Conservation (phyloP, 805 yeast species). For the Blastobotrys chiropterorum region DNA sequence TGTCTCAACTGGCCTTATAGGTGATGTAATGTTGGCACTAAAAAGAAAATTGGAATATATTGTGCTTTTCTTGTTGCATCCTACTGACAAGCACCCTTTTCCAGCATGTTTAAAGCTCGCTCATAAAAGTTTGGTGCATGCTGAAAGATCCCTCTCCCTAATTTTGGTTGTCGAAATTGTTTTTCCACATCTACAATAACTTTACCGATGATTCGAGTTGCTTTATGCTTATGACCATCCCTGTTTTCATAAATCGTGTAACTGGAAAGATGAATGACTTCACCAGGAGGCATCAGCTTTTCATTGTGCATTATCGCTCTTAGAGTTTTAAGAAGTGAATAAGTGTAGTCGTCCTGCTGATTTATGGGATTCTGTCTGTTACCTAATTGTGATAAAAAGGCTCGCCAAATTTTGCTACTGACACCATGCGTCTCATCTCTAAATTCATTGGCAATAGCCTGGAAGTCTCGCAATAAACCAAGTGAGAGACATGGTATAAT, state of each 20-base stretch:
- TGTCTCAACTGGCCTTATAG: no score
- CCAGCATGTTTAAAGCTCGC: conserved; percentile 26
- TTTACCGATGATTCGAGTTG: conserved; percentile 26
- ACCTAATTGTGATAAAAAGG: conserved; percentile 24
- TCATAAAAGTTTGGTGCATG: conserved; percentile 32
- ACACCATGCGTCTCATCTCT: conserved; percentile 23
- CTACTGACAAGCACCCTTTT: conserved; percentile 14
- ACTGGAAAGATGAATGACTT: conserved; percentile 29
- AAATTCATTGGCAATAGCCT: conserved; percentile 25
- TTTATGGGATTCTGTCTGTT: conserved; percentile 20
- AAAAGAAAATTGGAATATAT: no score
- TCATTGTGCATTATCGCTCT: conserved; percentile 28
- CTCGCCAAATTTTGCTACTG: conserved; percentile 22
- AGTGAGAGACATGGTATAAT: conserved; percentile 31
- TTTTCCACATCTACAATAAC: conserved; percentile 27
- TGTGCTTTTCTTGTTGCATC: conserved; percentile 10
- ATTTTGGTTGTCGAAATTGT: conserved; percentile 30
- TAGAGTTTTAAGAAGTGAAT: conserved; percentile 24
- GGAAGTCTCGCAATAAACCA: conserved; percentile 29
- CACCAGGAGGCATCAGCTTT: conserved; percentile 32
- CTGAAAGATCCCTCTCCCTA: conserved; percentile 30
- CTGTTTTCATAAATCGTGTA: conserved; percentile 25
- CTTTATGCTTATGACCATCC: conserved; percentile 22
- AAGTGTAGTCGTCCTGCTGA: conserved; percentile 23
- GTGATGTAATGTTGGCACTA: no score